phyloP scores from a whole-genome alignment of 495 filamentous ascomycete species.

The Xylaria curta region DNA sequence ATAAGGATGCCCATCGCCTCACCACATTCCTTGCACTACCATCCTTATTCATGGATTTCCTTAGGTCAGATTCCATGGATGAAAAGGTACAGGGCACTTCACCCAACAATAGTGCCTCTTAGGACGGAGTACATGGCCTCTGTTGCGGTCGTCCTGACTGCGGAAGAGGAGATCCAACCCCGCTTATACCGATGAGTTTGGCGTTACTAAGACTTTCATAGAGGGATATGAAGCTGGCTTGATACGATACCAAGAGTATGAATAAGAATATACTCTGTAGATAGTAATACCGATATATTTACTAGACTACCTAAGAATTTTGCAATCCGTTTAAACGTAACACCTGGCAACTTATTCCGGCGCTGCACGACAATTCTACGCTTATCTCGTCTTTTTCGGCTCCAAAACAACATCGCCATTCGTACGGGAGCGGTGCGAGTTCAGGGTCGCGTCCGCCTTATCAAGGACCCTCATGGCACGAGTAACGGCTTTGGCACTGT shows the following conservation, averaged over 20 bases:
- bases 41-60: neutral
- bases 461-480: conserved; percentile 53
- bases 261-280: neutral
- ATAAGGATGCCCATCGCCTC: neutral
- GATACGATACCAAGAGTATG: neutral
- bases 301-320: neutral
- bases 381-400: conserved; percentile 36
- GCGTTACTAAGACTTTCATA: neutral
- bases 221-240: neutral
- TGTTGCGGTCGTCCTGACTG: neutral
- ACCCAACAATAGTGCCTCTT: neutral
- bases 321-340: too few species aligned
- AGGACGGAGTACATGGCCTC: neutral
- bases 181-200: neutral
- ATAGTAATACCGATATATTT: neutral
- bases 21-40: too few species aligned
- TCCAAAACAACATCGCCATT: conserved; percentile 14
- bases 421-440: conserved; percentile 29
- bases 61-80: neutral
- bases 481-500: conserved; percentile 56
- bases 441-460: conserved; percentile 40
- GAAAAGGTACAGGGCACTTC: neutral
- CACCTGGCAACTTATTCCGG: neutral
- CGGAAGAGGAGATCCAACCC: neutral
- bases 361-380: neutral